Evolutionary conservation across 2,329 filamentous ascomycete genomes (phyloP), one percentile per base, ranked within the genome.

Genomic region (Colletotrichum noveboracense): DNA sequence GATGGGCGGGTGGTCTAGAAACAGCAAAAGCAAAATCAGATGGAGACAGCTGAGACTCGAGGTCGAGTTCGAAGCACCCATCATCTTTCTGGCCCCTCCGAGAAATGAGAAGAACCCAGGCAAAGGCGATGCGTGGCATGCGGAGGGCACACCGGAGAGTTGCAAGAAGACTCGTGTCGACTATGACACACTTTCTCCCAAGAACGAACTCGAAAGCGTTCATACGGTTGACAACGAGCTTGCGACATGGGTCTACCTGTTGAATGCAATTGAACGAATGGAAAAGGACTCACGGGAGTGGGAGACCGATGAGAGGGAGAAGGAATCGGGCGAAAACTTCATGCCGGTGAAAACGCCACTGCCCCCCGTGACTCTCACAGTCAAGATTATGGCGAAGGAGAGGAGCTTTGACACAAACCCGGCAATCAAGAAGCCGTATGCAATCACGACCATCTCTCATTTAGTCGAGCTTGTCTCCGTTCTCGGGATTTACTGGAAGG

Each of bases 401-500:
- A 60, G 67, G 28, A 75, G 72, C 6, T 77, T 74, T 3, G 75
- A 77, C 18, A 30, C 48, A 4, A 67, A 68, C n/a, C 68, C 70
- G 0, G 30, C 61, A 0, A 72, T 69, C 38, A 77, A 76, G 6
- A 81, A 80, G 71, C 84, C 83, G 0, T 85, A 82, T 58, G 84
- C 84, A 4, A 84, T 79, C 3, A 83, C 81, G 6, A 84, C 82
- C 2, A 83, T 85, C 7, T 83, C 79, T 5, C 83, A 85, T 52
- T 70, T 85, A 0, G 77, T 85, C 0, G 83, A 85, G 76, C 80
- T 85, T 9, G 83, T 82, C 0, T 81, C 80, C 6, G 80, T 85
- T 75, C 74, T 85, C 0, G 84, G 86, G 2, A 79, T 87, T 4
- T 81, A 87, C 69, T 87, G 86, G 86, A 86, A 82, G 52, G 81